Percentiles rank a stretch among this genome's conserved stretches.
phyloP scores from a whole-genome alignment of 2,329 filamentous ascomycete species.

The Colletotrichum acutatum region DNA sequence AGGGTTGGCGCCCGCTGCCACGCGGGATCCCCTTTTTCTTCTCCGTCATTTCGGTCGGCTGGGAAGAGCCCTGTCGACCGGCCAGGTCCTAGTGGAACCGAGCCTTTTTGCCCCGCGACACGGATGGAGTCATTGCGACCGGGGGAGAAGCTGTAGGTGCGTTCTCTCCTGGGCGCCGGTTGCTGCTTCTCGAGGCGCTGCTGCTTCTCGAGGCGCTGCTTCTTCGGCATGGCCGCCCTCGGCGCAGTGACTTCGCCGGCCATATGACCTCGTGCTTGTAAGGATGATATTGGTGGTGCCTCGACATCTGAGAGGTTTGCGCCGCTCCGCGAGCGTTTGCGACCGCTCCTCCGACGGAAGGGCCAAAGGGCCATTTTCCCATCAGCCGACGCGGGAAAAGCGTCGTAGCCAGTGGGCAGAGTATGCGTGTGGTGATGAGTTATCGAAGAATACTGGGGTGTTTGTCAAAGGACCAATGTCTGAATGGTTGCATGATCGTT shows the following conservation, averaged over 20 bases:
- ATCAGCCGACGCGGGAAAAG: background rate
- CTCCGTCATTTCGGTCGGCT: conserved; percentile 35
- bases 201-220: conserved; percentile 57
- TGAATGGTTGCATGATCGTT: conserved; percentile 31
- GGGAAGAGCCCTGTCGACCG: conserved; percentile 33
- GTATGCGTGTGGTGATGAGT: background rate
- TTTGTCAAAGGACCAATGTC: conserved; percentile 9
- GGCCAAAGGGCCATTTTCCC: conserved; percentile 82
- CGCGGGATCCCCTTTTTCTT: conserved; percentile 35
- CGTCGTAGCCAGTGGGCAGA: background rate
- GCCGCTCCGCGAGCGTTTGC: conserved; percentile 65
- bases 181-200: conserved; percentile 55
- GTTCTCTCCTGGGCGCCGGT: conserved; percentile 57
- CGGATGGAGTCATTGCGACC: conserved; percentile 66
- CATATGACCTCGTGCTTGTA: conserved; percentile 45
- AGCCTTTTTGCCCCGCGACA: conserved; percentile 43
- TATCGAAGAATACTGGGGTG: conserved; percentile 18
- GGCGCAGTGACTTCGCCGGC: conserved; percentile 41
- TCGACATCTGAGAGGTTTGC: conserved; percentile 66
- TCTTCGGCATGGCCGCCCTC: conserved; percentile 46
- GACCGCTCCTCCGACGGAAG: conserved; percentile 79
- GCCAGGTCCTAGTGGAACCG: conserved; percentile 32
- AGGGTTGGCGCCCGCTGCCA: conserved; percentile 59
- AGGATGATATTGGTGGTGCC: conserved; percentile 46
- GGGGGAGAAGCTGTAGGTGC: conserved; percentile 72